Evolutionary conservation across 331 rosid genomes (phyloP).

Genomic region (Telfairia occidentalis): DNA sequence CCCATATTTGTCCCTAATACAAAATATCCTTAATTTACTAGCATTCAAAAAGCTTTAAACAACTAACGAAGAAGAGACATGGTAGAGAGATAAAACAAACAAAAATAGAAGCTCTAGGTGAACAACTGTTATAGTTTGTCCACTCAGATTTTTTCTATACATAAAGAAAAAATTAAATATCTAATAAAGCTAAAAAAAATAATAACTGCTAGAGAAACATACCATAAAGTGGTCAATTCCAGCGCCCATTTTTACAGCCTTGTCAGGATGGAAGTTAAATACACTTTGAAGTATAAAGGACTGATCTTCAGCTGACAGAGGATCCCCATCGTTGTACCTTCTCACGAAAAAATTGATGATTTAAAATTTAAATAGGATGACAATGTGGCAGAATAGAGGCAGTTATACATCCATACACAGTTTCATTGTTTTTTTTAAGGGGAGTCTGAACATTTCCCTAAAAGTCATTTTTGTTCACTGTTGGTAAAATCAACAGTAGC

Average conservation of each 20-base stretch:
- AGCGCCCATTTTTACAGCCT: conserved; percentile 67
- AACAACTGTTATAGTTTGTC: neutral
- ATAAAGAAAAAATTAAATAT: neutral
- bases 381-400: neutral
- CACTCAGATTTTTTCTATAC: neutral
- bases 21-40: neutral
- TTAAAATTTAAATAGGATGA: conserved; percentile 12
- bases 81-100: neutral
- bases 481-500: too few species aligned
- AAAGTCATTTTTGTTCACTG: neutral
- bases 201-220: conserved; percentile 16
- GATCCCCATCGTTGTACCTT: conserved; percentile 87
- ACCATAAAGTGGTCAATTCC: conserved; percentile 81
- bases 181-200: neutral
- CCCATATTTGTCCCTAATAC: neutral
- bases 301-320: conserved; percentile 60
- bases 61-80: neutral
- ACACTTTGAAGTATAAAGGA: conserved; percentile 50
- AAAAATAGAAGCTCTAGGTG: neutral
- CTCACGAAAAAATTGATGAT: conserved; percentile 9
- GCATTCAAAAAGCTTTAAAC: neutral
- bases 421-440: neutral
- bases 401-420: neutral
- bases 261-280: conserved; percentile 77
- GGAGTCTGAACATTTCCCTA: too few species aligned